Evolutionary conservation across 305 asterid species (phyloP).

Genomic region (Fraxinus platypoda): DNA sequence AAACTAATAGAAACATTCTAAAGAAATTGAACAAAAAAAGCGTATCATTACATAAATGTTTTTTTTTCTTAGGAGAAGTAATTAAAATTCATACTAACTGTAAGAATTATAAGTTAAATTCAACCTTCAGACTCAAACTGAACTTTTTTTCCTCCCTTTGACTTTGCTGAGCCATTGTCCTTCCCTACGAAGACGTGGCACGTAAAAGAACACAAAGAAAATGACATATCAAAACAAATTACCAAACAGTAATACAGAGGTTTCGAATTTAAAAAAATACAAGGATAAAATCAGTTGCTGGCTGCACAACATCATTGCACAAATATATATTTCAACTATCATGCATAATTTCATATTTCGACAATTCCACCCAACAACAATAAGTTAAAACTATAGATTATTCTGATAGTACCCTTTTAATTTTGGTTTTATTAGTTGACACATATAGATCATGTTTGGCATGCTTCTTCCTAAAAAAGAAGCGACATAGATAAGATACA

Average conservation of each 20-base stretch:
- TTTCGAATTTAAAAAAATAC: conserved; percentile 1
- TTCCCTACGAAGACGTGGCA: conserved; percentile 43
- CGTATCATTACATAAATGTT: conserved; percentile 1
- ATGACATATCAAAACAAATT: not conserved
- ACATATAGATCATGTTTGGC: not conserved
- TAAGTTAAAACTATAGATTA: not conserved
- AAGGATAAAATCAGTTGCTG: conserved; percentile 1
- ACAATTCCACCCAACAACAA: not conserved
- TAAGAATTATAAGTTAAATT: conserved; percentile 12
- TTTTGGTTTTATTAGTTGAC: not conserved
- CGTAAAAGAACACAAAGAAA: not conserved
- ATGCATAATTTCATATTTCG: not conserved
- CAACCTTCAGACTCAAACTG: conserved; percentile 69
- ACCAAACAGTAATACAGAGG: not conserved
- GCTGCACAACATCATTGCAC: not conserved
- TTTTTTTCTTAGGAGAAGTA: not conserved
- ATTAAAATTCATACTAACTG: not conserved
- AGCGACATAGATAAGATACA: not conserved
- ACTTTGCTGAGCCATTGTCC: conserved; percentile 47
- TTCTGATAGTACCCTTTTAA: not conserved
- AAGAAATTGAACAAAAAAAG: not conserved
- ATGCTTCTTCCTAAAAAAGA: not conserved
- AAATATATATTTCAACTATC: not conserved
- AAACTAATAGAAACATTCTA: conserved; percentile 1
- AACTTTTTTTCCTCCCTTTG: conserved; percentile 64